Conservation (phyloP, 2,329 filamentous ascomycete species). For the Xylariaceae sp. region DNA sequence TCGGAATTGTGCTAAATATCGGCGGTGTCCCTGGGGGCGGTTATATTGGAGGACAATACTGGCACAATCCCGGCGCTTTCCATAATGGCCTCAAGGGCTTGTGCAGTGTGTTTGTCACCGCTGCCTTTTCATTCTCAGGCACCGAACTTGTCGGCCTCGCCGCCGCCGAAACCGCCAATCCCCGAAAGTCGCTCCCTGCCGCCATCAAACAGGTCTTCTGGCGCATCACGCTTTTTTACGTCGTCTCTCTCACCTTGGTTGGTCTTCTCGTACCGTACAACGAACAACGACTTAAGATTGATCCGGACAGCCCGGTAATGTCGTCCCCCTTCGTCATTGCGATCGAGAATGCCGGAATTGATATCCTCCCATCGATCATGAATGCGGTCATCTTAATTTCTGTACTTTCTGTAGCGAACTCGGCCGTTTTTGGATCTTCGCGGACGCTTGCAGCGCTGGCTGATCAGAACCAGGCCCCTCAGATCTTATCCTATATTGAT, state of each 20-base stretch:
- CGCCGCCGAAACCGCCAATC: conserved; percentile 73
- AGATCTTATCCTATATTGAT: conserved; percentile 74
- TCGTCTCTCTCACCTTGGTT: conserved; percentile 74
- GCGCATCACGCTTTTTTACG: conserved; percentile 87
- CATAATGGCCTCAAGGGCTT: conserved; percentile 80
- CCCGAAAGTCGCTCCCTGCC: conserved; percentile 73
- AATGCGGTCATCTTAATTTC: conserved; percentile 92
- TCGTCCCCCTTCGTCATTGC: conserved; percentile 93
- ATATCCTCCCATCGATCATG: conserved; percentile 79
- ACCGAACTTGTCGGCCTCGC: conserved; percentile 73
- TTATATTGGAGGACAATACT: conserved; percentile 77
- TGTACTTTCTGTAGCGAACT: conserved; percentile 87
- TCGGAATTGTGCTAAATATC: conserved; percentile 80
- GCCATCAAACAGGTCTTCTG: conserved; percentile 94
- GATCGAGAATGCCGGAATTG: conserved; percentile 74
- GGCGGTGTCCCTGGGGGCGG: conserved; percentile 67
- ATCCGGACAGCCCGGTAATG: conserved; percentile 53
- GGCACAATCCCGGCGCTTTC: conserved; percentile 77
- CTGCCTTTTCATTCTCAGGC: conserved; percentile 70
- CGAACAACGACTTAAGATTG: conserved; percentile 57
- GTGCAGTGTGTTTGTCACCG: conserved; percentile 70
- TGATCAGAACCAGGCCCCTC: conserved; percentile 78
- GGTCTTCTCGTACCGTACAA: conserved; percentile 76
- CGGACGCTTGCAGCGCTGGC: conserved; percentile 85
- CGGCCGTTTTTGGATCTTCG: conserved; percentile 84